Conservation (phyloP, 2,329 filamentous ascomycete species). For the Aspergillus quadricinctus region DNA sequence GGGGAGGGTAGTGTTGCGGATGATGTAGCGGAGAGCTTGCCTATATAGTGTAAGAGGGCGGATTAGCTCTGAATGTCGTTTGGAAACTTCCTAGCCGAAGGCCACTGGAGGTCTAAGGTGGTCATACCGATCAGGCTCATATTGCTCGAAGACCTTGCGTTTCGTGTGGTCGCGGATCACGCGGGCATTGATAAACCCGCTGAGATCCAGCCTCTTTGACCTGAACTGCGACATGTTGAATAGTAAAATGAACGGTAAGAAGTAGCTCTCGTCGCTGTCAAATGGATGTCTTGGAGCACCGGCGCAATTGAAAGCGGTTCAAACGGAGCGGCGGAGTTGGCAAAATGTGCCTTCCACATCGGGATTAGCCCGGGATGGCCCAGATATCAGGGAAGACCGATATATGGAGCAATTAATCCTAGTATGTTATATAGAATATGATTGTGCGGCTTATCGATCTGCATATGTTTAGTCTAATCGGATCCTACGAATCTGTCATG, state of each 20-base stretch:
- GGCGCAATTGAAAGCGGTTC: slow-evolving; percentile 5
- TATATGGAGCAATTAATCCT: no score
- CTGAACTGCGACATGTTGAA: slow-evolving; percentile 76
- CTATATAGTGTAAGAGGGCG: slow-evolving; percentile 43
- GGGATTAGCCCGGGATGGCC: slow-evolving; percentile 19
- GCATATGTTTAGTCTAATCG: background rate
- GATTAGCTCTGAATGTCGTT: background rate
- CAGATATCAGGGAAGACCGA: background rate
- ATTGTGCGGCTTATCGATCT: background rate
- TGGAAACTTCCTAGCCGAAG: background rate
- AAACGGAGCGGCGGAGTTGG: slow-evolving; percentile 19
- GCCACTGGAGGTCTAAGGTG: background rate
- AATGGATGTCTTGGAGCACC: background rate
- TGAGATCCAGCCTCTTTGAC: slow-evolving; percentile 83
- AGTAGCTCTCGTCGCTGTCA: background rate
- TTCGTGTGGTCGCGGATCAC: slow-evolving; percentile 94
- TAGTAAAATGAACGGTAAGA: slow-evolving; percentile 5
- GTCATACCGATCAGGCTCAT: slow-evolving; percentile 78
- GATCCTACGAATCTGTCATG: background rate
- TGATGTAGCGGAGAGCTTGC: slow-evolving; percentile 88
- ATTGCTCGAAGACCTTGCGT: slow-evolving; percentile 82
- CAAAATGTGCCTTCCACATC: slow-evolving; percentile 20
- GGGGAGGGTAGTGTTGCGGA: slow-evolving; percentile 85
- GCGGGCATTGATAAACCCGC: slow-evolving; percentile 80
- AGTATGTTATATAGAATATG: background rate